Evolutionary conservation across 108 stramenopile species (phyloP), one percentile per base, ranked within the genome.

Genomic region (Bacterosira constricta): DNA sequence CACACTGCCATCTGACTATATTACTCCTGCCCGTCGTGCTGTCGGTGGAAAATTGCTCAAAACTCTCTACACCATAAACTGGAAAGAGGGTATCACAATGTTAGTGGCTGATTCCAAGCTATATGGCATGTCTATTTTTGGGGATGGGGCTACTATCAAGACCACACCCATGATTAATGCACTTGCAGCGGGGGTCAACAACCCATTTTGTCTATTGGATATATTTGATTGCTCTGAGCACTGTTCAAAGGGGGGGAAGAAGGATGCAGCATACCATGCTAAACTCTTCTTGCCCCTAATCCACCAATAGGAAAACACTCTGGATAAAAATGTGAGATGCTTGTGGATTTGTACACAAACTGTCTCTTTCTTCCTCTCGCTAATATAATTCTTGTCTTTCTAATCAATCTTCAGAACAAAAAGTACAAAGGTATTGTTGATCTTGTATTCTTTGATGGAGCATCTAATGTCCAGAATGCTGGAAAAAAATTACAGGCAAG

Each of bases 151-250:
- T 2, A 72, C 71, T 7, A 65, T 72, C 3, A 37, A 12, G 1
- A 63, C 12, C 1, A 32, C 42, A 1, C 63, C 72, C 3, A 35
- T 65, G 2, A 45, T 73, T 1, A 73, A 66, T 49, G 30, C 55
- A 17, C 35, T 73, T 25, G 49, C 53, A 1, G 27, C 34, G 4
- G 13, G 42, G 2, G 32, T 17, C 3, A 15, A 55, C 12, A 65
- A 73, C 21, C 39, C 72, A 6, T 26, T 26, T 35, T 12, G 17
- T 10, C 12, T 66, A 10, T 9, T 65, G 1, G 55, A 55, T 30
- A 47, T 73, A 6, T 9, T 41, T 57, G 72, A 73, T 73, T 73
- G 72, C 35, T 41, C 65, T 26, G 21, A n/a, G 25, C 72, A 73
- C 39, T 25, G 53, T 39, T 50, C 63, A 26, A n/a, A 27, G 5